Conservation (phyloP, 345 rosid species). For the Jatropha curcas region DNA sequence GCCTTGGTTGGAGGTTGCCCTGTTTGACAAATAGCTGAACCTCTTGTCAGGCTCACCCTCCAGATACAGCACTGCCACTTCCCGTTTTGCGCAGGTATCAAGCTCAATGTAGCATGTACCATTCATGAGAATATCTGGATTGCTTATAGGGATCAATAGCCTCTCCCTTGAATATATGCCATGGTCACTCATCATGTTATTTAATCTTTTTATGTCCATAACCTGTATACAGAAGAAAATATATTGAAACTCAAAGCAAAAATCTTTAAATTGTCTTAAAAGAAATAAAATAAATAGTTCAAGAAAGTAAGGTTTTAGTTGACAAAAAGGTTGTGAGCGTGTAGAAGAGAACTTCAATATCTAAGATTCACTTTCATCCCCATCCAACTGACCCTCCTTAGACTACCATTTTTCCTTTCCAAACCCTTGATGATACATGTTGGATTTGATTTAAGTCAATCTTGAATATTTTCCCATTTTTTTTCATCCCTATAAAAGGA, state of each 20-base stretch:
- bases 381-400: not conserved
- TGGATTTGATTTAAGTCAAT: not conserved
- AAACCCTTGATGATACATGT: not conserved
- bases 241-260: not conserved
- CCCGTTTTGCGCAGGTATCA: slow-evolving; percentile 69
- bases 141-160: slow-evolving; percentile 73
- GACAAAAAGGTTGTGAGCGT: not conserved
- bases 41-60: slow-evolving; percentile 55
- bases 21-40: slow-evolving; percentile 27
- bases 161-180: slow-evolving; percentile 86
- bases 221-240: slow-evolving; percentile 46
- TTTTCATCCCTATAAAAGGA: not conserved
- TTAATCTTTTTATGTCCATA: slow-evolving; percentile 71
- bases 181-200: slow-evolving; percentile 92
- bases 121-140: slow-evolving; percentile 54
- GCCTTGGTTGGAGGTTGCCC: slow-evolving; percentile 50
- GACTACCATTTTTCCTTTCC: not conserved
- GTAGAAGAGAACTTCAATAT: not conserved
- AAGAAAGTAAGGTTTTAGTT: not conserved
- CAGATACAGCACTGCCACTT: slow-evolving; percentile 76
- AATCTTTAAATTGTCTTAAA: not conserved
- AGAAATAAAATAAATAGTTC: not conserved
- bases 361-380: not conserved
- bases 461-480: slow-evolving; percentile 1
- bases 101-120: slow-evolving; percentile 80